Conservation (phyloP, 1,284 basidiomycete species). For the Schizophyllum amplum region DNA sequence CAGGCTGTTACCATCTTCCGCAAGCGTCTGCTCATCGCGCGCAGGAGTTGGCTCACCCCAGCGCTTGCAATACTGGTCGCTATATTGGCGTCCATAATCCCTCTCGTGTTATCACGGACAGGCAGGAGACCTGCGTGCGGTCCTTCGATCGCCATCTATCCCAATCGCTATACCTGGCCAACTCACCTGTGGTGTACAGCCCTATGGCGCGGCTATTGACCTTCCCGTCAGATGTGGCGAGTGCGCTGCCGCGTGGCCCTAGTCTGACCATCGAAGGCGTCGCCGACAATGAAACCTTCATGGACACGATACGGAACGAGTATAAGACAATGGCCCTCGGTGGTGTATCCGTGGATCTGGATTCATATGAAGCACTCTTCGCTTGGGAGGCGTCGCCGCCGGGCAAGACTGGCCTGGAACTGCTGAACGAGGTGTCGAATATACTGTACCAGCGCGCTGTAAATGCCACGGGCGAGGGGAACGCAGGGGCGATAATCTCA, state of each 20-base stretch:
- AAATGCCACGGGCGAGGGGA: slow-evolving; percentile 33
- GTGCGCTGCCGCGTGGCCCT: background rate
- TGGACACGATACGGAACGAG: slow-evolving; percentile 37
- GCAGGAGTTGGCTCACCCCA: slow-evolving; percentile 63
- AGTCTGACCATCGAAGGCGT: slow-evolving; percentile 20
- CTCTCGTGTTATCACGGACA: slow-evolving; percentile 53
- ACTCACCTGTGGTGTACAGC: slow-evolving; percentile 6
- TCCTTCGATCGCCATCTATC: slow-evolving; percentile 37
- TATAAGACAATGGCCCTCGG: slow-evolving; percentile 46
- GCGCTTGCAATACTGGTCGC: slow-evolving; percentile 54
- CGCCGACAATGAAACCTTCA: slow-evolving; percentile 46
- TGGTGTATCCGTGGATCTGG: slow-evolving; percentile 49
- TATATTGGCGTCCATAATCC: slow-evolving; percentile 55
- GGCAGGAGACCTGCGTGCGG: slow-evolving; percentile 41
- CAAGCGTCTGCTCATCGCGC: slow-evolving; percentile 60
- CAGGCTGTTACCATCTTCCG: slow-evolving; percentile 67
- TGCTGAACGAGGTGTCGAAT: slow-evolving; percentile 65
- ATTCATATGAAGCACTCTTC: slow-evolving; percentile 38
- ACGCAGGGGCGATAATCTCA: slow-evolving; percentile 34
- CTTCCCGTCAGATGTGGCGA: slow-evolving; percentile 4
- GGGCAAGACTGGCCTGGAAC: slow-evolving; percentile 42
- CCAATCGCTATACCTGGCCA: slow-evolving; percentile 34
- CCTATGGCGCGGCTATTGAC: slow-evolving; percentile 5
- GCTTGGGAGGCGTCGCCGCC: slow-evolving; percentile 59
- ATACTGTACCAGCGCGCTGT: slow-evolving; percentile 53